phyloP scores from a whole-genome alignment of 768 basidiomycete genomes.

The Strobilomyces echinocephalus region DNA sequence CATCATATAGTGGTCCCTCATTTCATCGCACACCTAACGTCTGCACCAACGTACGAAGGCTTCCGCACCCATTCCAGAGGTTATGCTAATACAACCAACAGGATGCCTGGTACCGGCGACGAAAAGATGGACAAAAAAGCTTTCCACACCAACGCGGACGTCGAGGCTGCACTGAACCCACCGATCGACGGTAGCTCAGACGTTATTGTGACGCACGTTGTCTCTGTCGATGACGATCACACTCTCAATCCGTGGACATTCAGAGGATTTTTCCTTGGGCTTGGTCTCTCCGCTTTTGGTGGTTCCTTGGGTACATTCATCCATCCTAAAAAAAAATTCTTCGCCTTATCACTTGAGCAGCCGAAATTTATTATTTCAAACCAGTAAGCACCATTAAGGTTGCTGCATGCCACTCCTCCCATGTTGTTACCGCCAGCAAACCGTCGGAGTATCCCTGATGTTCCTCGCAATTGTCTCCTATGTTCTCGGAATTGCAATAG shows the following conservation, averaged over 20 bases:
- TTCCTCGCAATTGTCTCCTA: constrained; percentile 50
- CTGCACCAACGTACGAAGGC: too few relatives aligned
- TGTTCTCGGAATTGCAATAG: constrained; percentile 44
- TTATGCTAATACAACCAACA: too few relatives aligned
- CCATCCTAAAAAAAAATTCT: not conserved
- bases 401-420: not conserved
- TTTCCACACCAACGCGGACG: not conserved
- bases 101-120: not conserved
- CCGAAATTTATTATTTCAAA: constrained; percentile 60
- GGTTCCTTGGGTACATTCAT: constrained; percentile 40
- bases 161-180: not conserved
- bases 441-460: constrained; percentile 46
- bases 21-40: too few relatives aligned
- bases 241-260: constrained; percentile 16
- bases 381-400: constrained; percentile 31
- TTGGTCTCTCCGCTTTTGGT: constrained; percentile 49
- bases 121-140: not conserved
- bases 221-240: not conserved
- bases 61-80: too few relatives aligned
- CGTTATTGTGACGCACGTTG: not conserved
- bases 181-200: not conserved
- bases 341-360: constrained; percentile 21
- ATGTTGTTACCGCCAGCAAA: constrained; percentile 39
- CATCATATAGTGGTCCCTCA: too few relatives aligned
- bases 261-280: constrained; percentile 46